Conservation (phyloP, 2,329 filamentous ascomycete species). For the Colletotrichum sp. region DNA sequence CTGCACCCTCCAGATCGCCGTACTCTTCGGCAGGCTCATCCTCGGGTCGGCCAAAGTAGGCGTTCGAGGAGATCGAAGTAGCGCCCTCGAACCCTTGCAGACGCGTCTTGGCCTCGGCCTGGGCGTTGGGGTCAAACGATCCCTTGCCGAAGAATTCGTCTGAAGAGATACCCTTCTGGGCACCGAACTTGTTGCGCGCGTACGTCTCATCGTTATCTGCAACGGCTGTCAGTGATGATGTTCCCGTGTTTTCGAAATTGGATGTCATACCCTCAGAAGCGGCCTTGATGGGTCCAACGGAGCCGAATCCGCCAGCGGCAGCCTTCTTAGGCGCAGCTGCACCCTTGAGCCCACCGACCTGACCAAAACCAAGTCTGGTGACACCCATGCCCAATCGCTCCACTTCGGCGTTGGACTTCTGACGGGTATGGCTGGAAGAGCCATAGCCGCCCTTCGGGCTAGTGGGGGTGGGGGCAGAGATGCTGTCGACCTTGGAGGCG, state of each 20-base stretch:
- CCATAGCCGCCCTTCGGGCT: slow-evolving; percentile 71
- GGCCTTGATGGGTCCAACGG: slow-evolving; percentile 77
- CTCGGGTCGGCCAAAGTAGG: slow-evolving; percentile 95
- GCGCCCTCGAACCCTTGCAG: slow-evolving; percentile 94
- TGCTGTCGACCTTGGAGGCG: slow-evolving; percentile 56
- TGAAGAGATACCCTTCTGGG: slow-evolving; percentile 94
- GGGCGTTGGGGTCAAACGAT: slow-evolving; percentile 78
- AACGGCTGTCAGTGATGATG: not conserved
- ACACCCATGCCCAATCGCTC: slow-evolving; percentile 92
- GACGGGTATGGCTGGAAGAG: slow-evolving; percentile 58
- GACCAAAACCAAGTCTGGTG: slow-evolving; percentile 84
- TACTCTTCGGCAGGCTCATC: slow-evolving; percentile 81
- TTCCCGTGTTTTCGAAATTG: not conserved
- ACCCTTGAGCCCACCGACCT: slow-evolving; percentile 71
- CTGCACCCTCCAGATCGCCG: slow-evolving; percentile 88
- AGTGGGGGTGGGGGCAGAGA: slow-evolving; percentile 77
- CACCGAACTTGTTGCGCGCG: slow-evolving; percentile 86
- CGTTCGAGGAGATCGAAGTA: slow-evolving; percentile 90
- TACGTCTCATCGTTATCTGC: slow-evolving; percentile 80
- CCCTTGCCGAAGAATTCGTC: slow-evolving; percentile 98
- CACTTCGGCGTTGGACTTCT: slow-evolving; percentile 77
- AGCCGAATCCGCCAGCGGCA: slow-evolving; percentile 81
- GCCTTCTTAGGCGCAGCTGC: slow-evolving; percentile 69
- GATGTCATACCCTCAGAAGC: slow-evolving; percentile 65
- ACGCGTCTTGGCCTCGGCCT: slow-evolving; percentile 85